Percentiles rank a stretch among this genome's conserved stretches.
Evolutionary conservation across 1,284 basidiomycete species (phyloP).

Genomic region (Naganishia sp.): DNA sequence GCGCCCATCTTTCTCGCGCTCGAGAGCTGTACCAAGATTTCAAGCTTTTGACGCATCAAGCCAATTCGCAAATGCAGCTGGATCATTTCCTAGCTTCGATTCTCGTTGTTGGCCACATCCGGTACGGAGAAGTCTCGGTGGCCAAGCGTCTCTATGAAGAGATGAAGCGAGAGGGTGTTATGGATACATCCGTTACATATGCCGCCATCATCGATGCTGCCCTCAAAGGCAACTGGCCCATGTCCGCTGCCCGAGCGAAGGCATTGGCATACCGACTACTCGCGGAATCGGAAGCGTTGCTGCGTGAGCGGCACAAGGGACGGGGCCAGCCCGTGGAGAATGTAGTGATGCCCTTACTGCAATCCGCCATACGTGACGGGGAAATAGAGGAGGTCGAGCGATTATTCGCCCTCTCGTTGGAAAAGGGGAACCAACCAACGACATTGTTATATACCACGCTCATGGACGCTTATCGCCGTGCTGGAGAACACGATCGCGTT

Average conservation of each 20-base stretch:
- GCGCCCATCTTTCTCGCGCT: conserved; percentile 51
- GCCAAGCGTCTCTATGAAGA: conserved; percentile 73
- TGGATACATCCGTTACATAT: conserved; percentile 72
- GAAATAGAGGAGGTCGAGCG: conserved; percentile 59
- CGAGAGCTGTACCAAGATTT: conserved; percentile 23
- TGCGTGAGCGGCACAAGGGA: conserved; percentile 32
- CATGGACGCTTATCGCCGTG: conserved; percentile 72
- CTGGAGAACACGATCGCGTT: conserved; percentile 62
- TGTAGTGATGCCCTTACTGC: conserved; percentile 45
- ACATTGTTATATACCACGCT: conserved; percentile 67
- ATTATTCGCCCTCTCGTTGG: conserved; percentile 62
- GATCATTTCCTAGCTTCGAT: conserved; percentile 72
- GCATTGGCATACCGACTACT: conserved; percentile 12
- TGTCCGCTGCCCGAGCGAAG: conserved; percentile 4
- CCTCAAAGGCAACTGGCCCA: conserved; percentile 24
- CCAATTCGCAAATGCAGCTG: background rate
- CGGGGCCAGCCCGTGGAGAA: conserved; percentile 41
- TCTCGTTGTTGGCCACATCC: conserved; percentile 77
- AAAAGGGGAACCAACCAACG: conserved; percentile 44
- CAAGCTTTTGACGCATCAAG: background rate
- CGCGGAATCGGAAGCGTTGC: conserved; percentile 31
- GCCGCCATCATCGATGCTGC: conserved; percentile 65
- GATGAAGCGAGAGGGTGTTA: conserved; percentile 69
- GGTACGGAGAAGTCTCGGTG: conserved; percentile 59
- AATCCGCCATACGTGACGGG: conserved; percentile 38